Evolutionary conservation across 2,329 filamentous ascomycete genomes (phyloP), one percentile per base, ranked within the genome.

Genomic region (Botrytis cinerea): DNA sequence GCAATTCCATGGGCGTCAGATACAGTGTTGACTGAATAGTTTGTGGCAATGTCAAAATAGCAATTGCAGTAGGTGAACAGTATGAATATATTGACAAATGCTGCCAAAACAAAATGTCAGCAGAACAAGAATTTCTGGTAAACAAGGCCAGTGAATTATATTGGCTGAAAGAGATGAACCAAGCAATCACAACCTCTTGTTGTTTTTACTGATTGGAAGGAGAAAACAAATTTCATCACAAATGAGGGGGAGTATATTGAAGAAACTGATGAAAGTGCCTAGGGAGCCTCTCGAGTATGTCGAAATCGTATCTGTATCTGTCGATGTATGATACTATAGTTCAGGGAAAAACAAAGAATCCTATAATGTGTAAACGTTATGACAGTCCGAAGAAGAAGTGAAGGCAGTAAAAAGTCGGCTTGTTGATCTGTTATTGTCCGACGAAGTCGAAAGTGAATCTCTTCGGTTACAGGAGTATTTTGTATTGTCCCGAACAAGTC

Each of bases 391-490:
- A 28, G 25, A 51, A 57, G 7, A 28, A 57, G n/a, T 45, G 20
- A 69, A 32, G n/a, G 38, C 6, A 12, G 2, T 18, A 25, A 57
- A 4, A 68, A 68, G 10, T 54, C 35, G 9, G 14, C 25, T 12
- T 25, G 18, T 28, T 68, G 25, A 14, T 28, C 40, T 40, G 1
- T 68, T 54, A 16, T 68, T n/a, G n/a, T 40, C 6, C 25, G 66
- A 68, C 35, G 16, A 43, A 28, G 64, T 63, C n/a, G 40, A 54
- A 68, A 40, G 46, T 35, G 32, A 68, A 57, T 57, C n/a, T 57
- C n/a, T 43, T 18, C 5, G 35, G 35, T 38, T 54, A 28, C 28
- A 1, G 14, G 22, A n/a, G n/a, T 48, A 20, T 38, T 66, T 43
- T n/a, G 5, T 43, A 8, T 62, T n/a, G 5, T 48, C 45, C 14